Base-by-base conservation (phyloP, 2,329 filamentous ascomycete species). In the Hirsutella rhossiliensis region DNA sequence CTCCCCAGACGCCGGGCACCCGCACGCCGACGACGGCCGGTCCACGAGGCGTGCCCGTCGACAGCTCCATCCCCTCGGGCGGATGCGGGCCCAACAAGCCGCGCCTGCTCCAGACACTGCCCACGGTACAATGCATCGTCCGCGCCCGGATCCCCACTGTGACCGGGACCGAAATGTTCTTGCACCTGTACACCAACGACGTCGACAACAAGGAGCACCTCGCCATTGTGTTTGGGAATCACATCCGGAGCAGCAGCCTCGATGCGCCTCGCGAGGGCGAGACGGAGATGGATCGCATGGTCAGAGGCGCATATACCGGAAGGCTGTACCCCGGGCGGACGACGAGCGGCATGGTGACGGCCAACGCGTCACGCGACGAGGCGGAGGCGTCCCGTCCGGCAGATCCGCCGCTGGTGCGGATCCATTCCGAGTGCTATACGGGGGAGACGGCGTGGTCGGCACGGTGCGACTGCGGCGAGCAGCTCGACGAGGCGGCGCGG, bases 401-500 rank as follows among this genome's bases (percentile, higher is more conserved):
- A 8, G 52, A 56, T 37, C 46, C 49, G 42, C 87, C 92, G 0
- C 70, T 98, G 34, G 90, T 98, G 40, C 78, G 92, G 45, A 98
- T 98, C 58, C 92, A 98, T 63, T 94, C 87, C 3, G 92, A 98
- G 64, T 98, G 92, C 67, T 98, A 98, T 64, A 98, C 92, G 0
- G 92, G 92, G 47, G 92, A 98, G 70, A 98, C 92, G 1, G 92
- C 94, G 1, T 97, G 92, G 92, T 96, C 89, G 8, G 90, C 92
- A 31, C 81, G 92, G 27, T 98, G 92, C 67, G 92, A 98, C 66
- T 98, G 92, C 62, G 92, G 92, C 45, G 92, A 98, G 66, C 92
- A 98, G 62, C 75, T 98, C 2, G 92, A 98, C 62, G 92, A 98
- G 67, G 92, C 92, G 1, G 92, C 90, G 2, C 77, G 92, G 23